A percentile compares a stretch with the other conserved stretches of the same genome.
These are phyloP conservation scores for Begonia peltatifolia DNA, from an alignment of 306 rosid species.

Conservation along the genomic window DNA sequence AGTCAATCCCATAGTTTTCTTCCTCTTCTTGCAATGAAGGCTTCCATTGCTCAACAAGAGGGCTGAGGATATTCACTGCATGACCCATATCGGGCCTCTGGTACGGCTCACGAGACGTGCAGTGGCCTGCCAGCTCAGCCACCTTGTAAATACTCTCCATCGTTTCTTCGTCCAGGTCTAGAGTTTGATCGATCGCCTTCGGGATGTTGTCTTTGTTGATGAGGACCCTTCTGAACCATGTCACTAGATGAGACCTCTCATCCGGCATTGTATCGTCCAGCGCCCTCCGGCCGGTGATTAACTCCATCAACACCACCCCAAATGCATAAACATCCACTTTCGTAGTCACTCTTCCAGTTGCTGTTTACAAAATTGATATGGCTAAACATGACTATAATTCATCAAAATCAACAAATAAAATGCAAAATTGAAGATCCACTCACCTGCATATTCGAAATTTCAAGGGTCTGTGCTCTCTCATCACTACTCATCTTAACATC, in stretches of 20 bases:
- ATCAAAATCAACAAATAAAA: too few relatives aligned
- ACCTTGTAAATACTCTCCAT: constrained; percentile 42
- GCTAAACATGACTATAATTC: too few relatives aligned
- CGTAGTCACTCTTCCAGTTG: constrained; percentile 48
- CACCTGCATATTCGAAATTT: too few relatives aligned
- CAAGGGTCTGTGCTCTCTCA: background rate
- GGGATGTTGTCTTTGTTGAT: constrained; percentile 42
- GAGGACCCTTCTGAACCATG: constrained; percentile 38
- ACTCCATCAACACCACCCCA: constrained; percentile 43
- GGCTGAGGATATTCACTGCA: constrained; percentile 5
- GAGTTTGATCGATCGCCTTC: constrained; percentile 39
- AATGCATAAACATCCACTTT: constrained; percentile 48
- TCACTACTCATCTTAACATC: constrained; percentile 5
- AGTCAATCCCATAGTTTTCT: background rate
- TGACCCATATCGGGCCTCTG: constrained; percentile 46
- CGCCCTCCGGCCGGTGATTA: constrained; percentile 38
- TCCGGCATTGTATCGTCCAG: constrained; percentile 29
- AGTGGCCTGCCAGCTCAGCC: constrained; percentile 36
- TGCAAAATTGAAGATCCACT: too few relatives aligned
- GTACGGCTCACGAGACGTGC: constrained; percentile 44
- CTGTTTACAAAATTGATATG: constrained; percentile 11
- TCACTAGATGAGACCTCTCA: constrained; percentile 38
- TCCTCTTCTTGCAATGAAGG: background rate
- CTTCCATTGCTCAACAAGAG: constrained; percentile 4
- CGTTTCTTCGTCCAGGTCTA: constrained; percentile 35